These are phyloP conservation scores for Pythium aphanidermatum DNA, from an alignment of 352 stramenopile species.

Conservation along the genomic window DNA sequence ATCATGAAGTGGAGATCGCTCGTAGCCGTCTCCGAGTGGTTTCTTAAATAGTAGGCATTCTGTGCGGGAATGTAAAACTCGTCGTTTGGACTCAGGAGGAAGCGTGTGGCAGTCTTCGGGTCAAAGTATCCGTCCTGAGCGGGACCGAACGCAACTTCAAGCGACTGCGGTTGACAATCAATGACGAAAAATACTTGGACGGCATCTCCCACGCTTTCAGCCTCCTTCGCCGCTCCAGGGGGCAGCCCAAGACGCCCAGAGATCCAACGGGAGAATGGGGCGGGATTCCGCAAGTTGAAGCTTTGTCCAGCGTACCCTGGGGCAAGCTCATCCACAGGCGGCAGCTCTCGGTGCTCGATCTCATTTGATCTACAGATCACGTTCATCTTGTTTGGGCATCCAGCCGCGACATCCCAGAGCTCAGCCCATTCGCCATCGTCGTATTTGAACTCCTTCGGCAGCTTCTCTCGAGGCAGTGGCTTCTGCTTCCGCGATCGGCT, in stretches of 20 bases:
- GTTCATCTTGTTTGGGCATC: constrained; percentile 69
- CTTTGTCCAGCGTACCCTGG: constrained; percentile 78
- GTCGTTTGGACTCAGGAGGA: constrained; percentile 91
- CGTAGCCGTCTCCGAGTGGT: constrained; percentile 87
- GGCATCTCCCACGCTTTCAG: constrained; percentile 90
- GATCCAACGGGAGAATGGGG: constrained; percentile 82
- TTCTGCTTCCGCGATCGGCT: constrained; percentile 30
- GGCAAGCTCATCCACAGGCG: constrained; percentile 37
- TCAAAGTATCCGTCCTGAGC: constrained; percentile 83
- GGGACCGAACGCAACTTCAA: constrained; percentile 69
- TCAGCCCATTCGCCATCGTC: constrained; percentile 67
- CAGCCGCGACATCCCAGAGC: constrained; percentile 51
- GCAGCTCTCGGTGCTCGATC: constrained; percentile 70
- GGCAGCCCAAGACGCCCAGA: constrained; percentile 90
- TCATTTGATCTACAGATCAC: constrained; percentile 70
- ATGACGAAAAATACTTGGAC: constrained; percentile 95
- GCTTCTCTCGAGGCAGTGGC: constrained; percentile 29
- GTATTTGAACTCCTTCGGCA: constrained; percentile 48
- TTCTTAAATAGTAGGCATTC: constrained; percentile 96
- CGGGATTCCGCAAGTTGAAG: constrained; percentile 74
- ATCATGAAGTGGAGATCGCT: constrained; percentile 95
- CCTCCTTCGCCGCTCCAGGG: constrained; percentile 92
- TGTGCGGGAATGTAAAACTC: constrained; percentile 96
- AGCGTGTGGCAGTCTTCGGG: constrained; percentile 88
- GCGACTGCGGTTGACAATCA: constrained; percentile 72